Conservation (phyloP, 2,329 filamentous ascomycete species). For the Ceratocystis huliohia region DNA sequence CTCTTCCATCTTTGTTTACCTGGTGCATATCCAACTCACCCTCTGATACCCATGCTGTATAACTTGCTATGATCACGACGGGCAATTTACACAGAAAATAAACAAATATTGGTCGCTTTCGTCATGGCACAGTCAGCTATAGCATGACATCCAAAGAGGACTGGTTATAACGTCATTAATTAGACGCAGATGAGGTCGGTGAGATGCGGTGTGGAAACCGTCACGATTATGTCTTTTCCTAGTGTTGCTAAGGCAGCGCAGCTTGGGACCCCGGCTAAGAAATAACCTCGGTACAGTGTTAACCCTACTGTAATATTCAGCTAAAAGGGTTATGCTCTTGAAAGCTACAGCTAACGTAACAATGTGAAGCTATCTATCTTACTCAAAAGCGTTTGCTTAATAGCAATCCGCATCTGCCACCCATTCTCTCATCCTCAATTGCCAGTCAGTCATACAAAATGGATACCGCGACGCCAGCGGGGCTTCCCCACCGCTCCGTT, state of each 20-base stretch:
- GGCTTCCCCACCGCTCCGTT: conserved; percentile 18
- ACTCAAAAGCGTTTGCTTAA: not conserved
- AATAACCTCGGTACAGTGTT: not conserved
- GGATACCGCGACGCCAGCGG: conserved; percentile 3
- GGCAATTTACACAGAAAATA: no score
- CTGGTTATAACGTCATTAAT: no score
- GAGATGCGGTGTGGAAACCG: not conserved
- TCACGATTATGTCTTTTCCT: not conserved
- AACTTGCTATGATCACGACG: not conserved
- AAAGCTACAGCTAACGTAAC: not conserved
- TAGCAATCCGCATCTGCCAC: not conserved
- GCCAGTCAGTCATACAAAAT: not conserved
- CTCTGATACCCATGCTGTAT: conserved; percentile 50
- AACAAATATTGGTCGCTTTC: no score
- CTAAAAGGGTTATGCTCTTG: not conserved
- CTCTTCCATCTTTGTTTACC: not conserved
- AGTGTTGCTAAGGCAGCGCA: not conserved
- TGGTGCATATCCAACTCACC: conserved; percentile 31
- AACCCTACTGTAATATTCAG: not conserved
- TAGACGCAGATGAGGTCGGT: no score
- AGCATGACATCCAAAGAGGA: no score
- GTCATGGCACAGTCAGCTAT: no score
- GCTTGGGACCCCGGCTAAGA: not conserved
- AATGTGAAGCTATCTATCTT: not conserved
- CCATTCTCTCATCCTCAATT: not conserved